Base-by-base conservation (phyloP, 495 filamentous ascomycete genomes). In the Penicillium chermesinum region DNA sequence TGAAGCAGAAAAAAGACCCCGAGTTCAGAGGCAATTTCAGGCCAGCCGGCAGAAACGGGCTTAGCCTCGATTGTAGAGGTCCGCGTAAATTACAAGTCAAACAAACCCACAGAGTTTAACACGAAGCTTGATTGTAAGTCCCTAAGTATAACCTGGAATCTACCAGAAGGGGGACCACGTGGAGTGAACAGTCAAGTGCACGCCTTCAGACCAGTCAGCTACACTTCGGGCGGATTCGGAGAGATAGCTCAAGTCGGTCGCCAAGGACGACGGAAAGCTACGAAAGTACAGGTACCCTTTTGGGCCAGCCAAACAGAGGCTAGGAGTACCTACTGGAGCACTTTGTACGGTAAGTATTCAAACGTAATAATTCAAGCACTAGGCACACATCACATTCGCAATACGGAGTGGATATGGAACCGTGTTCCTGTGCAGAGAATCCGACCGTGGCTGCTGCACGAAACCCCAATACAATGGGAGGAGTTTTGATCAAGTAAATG, bases 381-480 rank as follows among this genome's bases (percentile, higher is more conserved):
- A 17, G 41, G 25, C 54, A 61, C 45, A 55, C 41, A 53, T 61
- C 58, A 61, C 54, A 61, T 55, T 58, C n/a, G n/a, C n/a, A n/a
- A n/a, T 49, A 14, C 38, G 13, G 4, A 13, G 55, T 43, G 36
- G 47, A 46, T 40, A 19, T 33, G 42, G 32, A 45, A 53, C 17
- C 15, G 46, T 49, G 44, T 39, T 53, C 5, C 32, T 13, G 33
- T 17, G 20, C 41, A 27, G 35, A 37, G 35, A 30, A 10, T 30
- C 25, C 25, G 25, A 30, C 25, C 25, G 35, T 17, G 35, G 13
- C n/a, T n/a, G 25, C 25, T 30, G 25, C 25, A 30, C 25, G 25
- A 12, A 20, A 30, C 17, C 16, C 45, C 27, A 48, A 39, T 48
- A n/a, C 35, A n/a, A 38, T 13, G 5, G 6, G 35, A 5, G 35